Evolutionary conservation across 176 grass and related monocot species (phyloP), one percentile per base, ranked within the genome.

Genomic region (Oryza australiensis): DNA sequence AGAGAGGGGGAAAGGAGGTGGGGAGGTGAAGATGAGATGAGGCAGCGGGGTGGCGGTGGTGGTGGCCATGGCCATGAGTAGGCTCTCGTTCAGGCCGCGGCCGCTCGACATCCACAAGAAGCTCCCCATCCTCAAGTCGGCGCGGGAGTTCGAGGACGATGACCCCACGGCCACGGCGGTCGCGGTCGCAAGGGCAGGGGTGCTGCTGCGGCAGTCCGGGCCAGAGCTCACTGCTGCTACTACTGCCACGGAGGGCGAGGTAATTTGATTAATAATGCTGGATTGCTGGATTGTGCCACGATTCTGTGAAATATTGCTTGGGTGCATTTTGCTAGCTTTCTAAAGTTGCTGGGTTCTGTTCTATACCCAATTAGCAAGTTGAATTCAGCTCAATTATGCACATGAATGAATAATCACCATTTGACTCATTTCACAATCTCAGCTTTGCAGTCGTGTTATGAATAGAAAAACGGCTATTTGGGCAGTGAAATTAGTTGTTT

Each of bases 21-120:
- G 84, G 72, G 64, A 20, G 37, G 32, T 13, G 84, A 74, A 79
- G 70, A 94, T 86, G 90, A 88, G 74, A 92, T 94, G 84, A 90
- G 74, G 72, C 37, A 7, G 64, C 13, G 48, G 16, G 7, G 38
- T 40, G 38, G 49, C 30, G 62, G 63, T 33, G 57, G 71, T 12
- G 43, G 26, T n/a, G 48, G 72, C 75, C 83, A 38, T 77, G 81
- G 87, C 92, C 66, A 99, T 99, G 96, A 99, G 87, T 94, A 91
- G 96, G 84, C 91, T 92, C 35, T 91, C 92, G 83, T 85, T 98
- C 64, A 93, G 96, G 87, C 96, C 96, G 74, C 96, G 96, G 70
- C 96, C 96, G 13, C 91, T 99, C 23, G 96, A 99, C 87, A 99
- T 99, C 83, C 93, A 99, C 84, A 99, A 99, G 75, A 99, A 94